Evolutionary conservation across 768 basidiomycete genomes (phyloP).

Genomic region (Mrakia hoshinonis): DNA sequence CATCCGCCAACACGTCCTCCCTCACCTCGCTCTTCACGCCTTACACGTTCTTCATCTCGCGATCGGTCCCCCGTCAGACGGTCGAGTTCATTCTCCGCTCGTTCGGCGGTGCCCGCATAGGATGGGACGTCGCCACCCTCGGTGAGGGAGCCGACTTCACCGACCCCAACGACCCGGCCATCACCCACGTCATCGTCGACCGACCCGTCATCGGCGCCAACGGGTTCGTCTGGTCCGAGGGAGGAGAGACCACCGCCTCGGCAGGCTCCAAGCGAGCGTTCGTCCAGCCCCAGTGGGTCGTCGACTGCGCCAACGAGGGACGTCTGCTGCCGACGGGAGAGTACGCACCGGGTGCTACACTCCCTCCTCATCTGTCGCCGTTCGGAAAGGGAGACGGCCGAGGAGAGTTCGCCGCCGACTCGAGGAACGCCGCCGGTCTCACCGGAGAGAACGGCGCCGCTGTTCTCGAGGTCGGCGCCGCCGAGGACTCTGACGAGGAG

Average conservation of each 20-base stretch:
- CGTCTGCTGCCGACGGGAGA: conserved; percentile 62
- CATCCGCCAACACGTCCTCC: conserved; percentile 40
- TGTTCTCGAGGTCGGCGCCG: conserved; percentile 50
- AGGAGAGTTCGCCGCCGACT: conserved; percentile 25
- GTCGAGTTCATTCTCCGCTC: conserved; percentile 91
- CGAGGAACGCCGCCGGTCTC: conserved; percentile 25
- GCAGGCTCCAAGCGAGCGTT: conserved; percentile 61
- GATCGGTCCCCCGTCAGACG: conserved; percentile 80
- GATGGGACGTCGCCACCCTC: conserved; percentile 67
- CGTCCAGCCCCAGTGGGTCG: conserved; percentile 96
- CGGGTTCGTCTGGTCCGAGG: conserved; percentile 31
- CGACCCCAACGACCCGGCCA: conserved; percentile 56
- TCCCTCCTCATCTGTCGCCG: conserved; percentile 92
- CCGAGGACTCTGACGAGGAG: conserved; percentile 45
- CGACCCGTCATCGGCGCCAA: conserved; percentile 52
- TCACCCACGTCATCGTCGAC: conserved; percentile 94
- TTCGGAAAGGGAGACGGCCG: conserved; percentile 62
- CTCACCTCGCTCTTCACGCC: conserved; percentile 60
- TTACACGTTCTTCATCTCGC: conserved; percentile 85
- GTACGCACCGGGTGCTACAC: conserved; percentile 72
- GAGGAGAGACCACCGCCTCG: conserved; percentile 48
- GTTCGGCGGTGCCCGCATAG: conserved; percentile 74
- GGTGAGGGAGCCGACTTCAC: conserved; percentile 51
- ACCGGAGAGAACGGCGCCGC: conserved; percentile 28
- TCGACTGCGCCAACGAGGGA: conserved; percentile 85